These are phyloP conservation scores for Fagus sylvatica DNA, from an alignment of 306 rosid species.

Conservation along the genomic window DNA sequence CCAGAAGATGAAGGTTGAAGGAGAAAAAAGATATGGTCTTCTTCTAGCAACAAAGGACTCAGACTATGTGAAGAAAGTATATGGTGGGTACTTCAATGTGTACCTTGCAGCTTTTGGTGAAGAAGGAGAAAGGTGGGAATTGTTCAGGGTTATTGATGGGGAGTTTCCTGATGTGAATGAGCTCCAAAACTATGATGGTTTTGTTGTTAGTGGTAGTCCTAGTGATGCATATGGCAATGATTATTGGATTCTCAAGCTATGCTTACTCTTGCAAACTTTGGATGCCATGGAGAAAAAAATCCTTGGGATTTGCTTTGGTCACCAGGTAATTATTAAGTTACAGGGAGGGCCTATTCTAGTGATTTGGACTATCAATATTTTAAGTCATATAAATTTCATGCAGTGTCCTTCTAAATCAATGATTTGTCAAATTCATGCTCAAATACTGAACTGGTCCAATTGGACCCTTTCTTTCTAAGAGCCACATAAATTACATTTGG, in stretches of 20 bases:
- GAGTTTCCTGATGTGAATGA: constrained; percentile 52
- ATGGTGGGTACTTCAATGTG: constrained; percentile 64
- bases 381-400: not conserved
- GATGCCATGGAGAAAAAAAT: constrained; percentile 65
- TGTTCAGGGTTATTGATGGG: constrained; percentile 56
- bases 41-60: constrained; percentile 61
- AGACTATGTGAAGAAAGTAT: constrained; percentile 51
- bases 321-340: constrained; percentile 46
- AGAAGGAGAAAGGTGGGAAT: constrained; percentile 68
- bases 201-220: constrained; percentile 61
- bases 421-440: too few relatives aligned
- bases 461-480: too few relatives aligned
- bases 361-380: too few relatives aligned
- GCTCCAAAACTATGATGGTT: constrained; percentile 55
- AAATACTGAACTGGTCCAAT: too few relatives aligned
- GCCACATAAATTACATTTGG: too few relatives aligned
- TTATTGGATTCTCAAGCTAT: constrained; percentile 57
- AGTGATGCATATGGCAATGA: constrained; percentile 63
- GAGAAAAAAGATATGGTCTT: constrained; percentile 43
- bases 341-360: not conserved
- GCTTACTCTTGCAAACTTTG: constrained; percentile 52
- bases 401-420: too few relatives aligned
- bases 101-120: constrained; percentile 55
- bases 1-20: constrained; percentile 13
- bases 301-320: constrained; percentile 79